Evolutionary conservation across 2,329 filamentous ascomycete genomes (phyloP).

Genomic region (Podosphaera aphanis): DNA sequence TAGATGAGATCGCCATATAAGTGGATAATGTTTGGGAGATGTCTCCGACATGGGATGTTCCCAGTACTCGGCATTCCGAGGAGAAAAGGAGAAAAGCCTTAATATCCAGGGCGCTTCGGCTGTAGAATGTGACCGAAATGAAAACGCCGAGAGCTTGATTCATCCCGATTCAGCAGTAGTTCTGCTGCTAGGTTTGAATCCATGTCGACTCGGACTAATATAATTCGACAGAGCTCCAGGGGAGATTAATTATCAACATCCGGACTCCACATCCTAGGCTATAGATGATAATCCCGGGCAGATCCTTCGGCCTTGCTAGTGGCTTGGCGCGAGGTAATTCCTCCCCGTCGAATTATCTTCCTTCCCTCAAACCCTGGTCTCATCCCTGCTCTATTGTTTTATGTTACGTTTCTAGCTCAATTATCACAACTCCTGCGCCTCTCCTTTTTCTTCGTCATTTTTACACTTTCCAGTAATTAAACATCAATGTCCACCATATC

Average conservation of each 20-base stretch:
- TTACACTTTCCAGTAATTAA: not conserved
- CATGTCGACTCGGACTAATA: not conserved
- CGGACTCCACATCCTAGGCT: not conserved
- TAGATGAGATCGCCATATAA: not conserved
- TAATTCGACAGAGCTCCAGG: not conserved
- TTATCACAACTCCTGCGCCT: conserved; percentile 3
- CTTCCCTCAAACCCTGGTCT: conserved; percentile 5
- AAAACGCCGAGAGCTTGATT: not conserved
- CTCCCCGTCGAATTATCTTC: conserved; percentile 1
- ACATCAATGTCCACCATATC: not conserved
- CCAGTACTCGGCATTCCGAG: not conserved
- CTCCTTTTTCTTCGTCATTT: conserved; percentile 3
- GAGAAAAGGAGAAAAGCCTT: not conserved
- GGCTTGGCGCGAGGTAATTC: not conserved
- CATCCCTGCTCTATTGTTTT: not conserved
- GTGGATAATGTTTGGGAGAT: not conserved
- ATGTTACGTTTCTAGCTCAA: no score
- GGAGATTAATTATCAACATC: not conserved
- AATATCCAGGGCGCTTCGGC: not conserved
- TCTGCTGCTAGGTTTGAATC: not conserved
- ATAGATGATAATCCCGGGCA: conserved; percentile 2
- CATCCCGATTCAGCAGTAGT: not conserved
- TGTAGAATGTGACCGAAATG: not conserved
- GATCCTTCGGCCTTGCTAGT: conserved; percentile 2
- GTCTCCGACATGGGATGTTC: not conserved